Conservation (phyloP, 2,329 filamentous ascomycete genomes). For the Pleurostoma richardsiae region DNA sequence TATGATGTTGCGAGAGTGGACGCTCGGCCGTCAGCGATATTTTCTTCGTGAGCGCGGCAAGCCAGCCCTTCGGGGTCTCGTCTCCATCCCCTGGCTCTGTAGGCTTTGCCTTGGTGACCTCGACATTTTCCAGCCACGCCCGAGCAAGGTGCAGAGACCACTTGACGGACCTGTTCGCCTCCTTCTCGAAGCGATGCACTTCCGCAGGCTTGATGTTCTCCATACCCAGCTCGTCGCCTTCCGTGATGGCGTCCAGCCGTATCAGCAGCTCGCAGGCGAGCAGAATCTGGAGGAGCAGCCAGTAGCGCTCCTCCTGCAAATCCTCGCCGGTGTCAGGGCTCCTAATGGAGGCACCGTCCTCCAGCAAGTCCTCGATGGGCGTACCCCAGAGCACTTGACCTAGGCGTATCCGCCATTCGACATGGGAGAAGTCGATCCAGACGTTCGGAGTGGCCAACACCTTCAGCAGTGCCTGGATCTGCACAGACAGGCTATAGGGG, state of each 20-base stretch:
- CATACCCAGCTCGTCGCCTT: slow-evolving; percentile 50
- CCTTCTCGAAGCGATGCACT: slow-evolving; percentile 56
- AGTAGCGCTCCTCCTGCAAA: slow-evolving; percentile 58
- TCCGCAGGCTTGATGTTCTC: slow-evolving; percentile 49
- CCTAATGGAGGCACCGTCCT: slow-evolving; percentile 46
- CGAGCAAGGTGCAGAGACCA: slow-evolving; percentile 63
- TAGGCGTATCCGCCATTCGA: slow-evolving; percentile 70
- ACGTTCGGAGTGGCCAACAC: slow-evolving; percentile 60
- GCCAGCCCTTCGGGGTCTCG: slow-evolving; percentile 37
- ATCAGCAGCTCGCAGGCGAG: slow-evolving; percentile 62
- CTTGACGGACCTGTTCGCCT: slow-evolving; percentile 56
- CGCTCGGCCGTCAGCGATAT: slow-evolving; percentile 36
- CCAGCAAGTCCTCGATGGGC: slow-evolving; percentile 43
- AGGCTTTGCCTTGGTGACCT: slow-evolving; percentile 41
- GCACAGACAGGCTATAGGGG: slow-evolving; percentile 60
- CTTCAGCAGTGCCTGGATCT: slow-evolving; percentile 64
- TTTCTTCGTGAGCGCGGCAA: slow-evolving; percentile 52
- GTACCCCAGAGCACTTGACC: slow-evolving; percentile 68
- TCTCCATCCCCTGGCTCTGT: slow-evolving; percentile 12
- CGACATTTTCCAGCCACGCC: slow-evolving; percentile 64
- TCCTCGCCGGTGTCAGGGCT: slow-evolving; percentile 44
- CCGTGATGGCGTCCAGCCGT: slow-evolving; percentile 57
- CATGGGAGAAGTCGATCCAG: slow-evolving; percentile 70
- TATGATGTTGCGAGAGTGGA: slow-evolving; percentile 20
- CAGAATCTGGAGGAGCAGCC: slow-evolving; percentile 62